These are phyloP conservation scores for Aspergillus asperescens DNA, from an alignment of 495 filamentous ascomycete genomes.

Conservation along the genomic window DNA sequence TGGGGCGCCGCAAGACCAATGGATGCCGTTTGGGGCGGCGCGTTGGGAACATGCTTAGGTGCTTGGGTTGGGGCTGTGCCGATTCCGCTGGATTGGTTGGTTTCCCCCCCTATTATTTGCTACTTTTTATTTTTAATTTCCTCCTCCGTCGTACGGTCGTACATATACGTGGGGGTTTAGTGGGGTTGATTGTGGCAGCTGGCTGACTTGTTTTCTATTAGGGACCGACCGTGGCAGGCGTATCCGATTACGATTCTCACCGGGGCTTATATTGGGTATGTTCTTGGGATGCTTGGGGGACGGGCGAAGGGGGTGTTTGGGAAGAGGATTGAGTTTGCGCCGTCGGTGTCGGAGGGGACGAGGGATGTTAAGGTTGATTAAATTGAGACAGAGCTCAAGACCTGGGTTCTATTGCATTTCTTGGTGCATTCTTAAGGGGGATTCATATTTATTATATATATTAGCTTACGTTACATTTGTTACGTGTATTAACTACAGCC, in stretches of 20 bases:
- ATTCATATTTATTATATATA: too few species aligned
- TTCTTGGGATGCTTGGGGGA: conserved; percentile 55
- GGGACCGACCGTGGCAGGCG: conserved; percentile 92
- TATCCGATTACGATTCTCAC: conserved; percentile 88
- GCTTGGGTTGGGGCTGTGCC: conserved; percentile 71
- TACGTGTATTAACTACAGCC: neutral
- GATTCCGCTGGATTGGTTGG: conserved; percentile 90
- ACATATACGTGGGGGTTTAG: too few species aligned
- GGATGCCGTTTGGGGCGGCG: conserved; percentile 38
- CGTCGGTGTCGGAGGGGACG: conserved; percentile 14
- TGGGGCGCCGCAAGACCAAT: conserved; percentile 41
- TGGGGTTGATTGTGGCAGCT: neutral
- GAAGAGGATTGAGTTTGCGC: conserved; percentile 56
- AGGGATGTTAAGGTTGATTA: conserved; percentile 27
- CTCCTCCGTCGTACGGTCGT: too few species aligned
- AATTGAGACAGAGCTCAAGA: neutral
- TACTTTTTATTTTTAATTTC: too few species aligned
- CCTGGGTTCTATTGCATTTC: too few species aligned
- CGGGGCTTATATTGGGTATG: conserved; percentile 65
- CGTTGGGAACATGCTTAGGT: conserved; percentile 46
- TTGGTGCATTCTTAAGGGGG: too few species aligned
- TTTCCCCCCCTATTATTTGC: conserved; percentile 15
- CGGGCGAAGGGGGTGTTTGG: conserved; percentile 54
- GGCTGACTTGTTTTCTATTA: conserved; percentile 17
- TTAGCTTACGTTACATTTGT: too few species aligned